phyloP scores from a whole-genome alignment of 345 rosid species.

The Eutrema japonicum region DNA sequence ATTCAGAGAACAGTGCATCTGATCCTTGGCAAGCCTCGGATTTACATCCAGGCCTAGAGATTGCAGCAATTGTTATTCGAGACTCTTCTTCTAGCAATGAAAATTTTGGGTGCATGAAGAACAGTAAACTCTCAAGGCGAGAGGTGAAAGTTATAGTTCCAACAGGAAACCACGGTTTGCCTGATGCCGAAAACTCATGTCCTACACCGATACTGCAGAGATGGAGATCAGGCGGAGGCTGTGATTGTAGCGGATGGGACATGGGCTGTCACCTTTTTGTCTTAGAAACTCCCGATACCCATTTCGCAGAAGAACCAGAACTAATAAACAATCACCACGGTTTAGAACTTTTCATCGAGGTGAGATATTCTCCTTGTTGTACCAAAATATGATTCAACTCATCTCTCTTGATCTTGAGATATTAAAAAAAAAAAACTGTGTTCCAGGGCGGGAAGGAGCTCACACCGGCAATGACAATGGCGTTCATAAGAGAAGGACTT shows the following conservation, averaged over 20 bases:
- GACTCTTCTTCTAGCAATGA: conserved; percentile 69
- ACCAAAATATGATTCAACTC: conserved; percentile 1
- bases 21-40: conserved; percentile 53
- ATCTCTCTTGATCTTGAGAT: conserved; percentile 10
- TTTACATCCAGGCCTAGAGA: conserved; percentile 69
- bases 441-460: conserved; percentile 69
- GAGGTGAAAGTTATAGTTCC: conserved; percentile 75
- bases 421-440: background rate
- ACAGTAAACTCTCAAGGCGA: conserved; percentile 38
- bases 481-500: conserved; percentile 54
- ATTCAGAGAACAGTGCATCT: conserved; percentile 38
- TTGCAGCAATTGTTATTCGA: conserved; percentile 70
- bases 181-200: conserved; percentile 56
- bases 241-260: conserved; percentile 99
- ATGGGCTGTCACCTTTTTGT: conserved; percentile 88
- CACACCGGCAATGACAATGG: conserved; percentile 52
- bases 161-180: conserved; percentile 79
- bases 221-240: conserved; percentile 93
- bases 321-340: conserved; percentile 54
- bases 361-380: conserved; percentile 35
- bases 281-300: conserved; percentile 56
- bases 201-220: conserved; percentile 81
- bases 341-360: conserved; percentile 73
- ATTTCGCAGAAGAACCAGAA: conserved; percentile 47
- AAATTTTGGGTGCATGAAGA: conserved; percentile 56